phyloP scores from a whole-genome alignment of 805 yeast genomes.

The Spathaspora arborariae region DNA sequence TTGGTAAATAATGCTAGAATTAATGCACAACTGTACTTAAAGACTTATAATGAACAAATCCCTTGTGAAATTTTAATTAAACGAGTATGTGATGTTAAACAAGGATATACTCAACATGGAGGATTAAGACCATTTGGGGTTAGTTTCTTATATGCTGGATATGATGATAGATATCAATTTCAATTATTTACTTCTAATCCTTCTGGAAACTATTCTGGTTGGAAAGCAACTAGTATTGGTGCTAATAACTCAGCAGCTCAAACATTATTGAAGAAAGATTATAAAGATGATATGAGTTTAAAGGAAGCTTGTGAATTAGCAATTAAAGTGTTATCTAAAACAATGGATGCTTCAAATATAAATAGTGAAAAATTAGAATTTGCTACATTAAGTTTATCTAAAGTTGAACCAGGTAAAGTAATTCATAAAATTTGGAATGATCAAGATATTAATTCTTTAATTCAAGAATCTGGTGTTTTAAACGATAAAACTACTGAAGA shows the following conservation, averaged over 20 bases:
- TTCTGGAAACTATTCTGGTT: conserved; percentile 94
- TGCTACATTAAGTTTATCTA: conserved; percentile 64
- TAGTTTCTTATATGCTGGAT: conserved; percentile 92
- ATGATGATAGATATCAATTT: conserved; percentile 83
- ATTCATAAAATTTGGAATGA: conserved; percentile 77
- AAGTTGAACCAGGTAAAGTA: conserved; percentile 46
- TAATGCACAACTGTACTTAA: conserved; percentile 77
- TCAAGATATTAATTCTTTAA: conserved; percentile 66
- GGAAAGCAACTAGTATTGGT: conserved; percentile 98
- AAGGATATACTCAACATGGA: conserved; percentile 98
- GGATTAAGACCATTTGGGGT: conserved; percentile 99
- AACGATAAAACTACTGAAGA: conserved; percentile 32
- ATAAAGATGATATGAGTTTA: conserved; percentile 71
- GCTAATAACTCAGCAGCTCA: conserved; percentile 96
- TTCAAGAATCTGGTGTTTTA: conserved; percentile 69
- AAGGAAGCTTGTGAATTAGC: conserved; percentile 84
- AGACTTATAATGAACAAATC: conserved; percentile 84
- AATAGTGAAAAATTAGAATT: conserved; percentile 90
- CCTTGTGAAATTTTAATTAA: conserved; percentile 92
- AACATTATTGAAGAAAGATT: conserved; percentile 91
- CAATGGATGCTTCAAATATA: conserved; percentile 84
- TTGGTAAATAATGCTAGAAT: conserved; percentile 84
- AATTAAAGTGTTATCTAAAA: conserved; percentile 85
- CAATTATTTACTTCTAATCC: conserved; percentile 96
- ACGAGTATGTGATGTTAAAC: conserved; percentile 87